Evolutionary conservation across 169 alveolate species (phyloP).

Genomic region (Besnoitia besnoiti): DNA sequence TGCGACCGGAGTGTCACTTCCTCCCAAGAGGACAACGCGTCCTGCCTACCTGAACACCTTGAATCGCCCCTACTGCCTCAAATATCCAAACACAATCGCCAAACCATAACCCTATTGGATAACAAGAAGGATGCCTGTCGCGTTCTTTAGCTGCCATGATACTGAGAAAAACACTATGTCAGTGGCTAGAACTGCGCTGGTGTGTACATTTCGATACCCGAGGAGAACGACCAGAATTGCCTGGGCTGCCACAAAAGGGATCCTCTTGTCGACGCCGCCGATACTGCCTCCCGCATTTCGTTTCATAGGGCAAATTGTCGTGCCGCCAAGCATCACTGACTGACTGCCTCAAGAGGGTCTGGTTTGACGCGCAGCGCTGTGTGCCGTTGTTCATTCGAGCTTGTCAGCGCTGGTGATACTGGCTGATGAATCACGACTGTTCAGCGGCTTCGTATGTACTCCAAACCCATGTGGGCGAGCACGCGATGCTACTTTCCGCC

Average conservation of each 20-base stretch:
- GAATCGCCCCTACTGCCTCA: not conserved
- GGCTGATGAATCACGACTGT: too few relatives aligned
- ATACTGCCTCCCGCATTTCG: too few relatives aligned
- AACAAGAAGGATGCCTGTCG: not conserved
- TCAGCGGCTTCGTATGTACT: too few relatives aligned
- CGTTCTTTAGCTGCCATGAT: not conserved
- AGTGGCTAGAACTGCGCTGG: not conserved
- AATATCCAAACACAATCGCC: not conserved
- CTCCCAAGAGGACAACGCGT: not conserved
- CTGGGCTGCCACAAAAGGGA: constrained; percentile 27
- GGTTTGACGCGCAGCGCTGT: too few relatives aligned
- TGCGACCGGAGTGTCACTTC: not conserved
- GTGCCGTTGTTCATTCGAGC: too few relatives aligned
- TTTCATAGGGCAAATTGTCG: too few relatives aligned
- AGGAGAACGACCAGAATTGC: constrained; percentile 6
- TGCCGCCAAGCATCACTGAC: too few relatives aligned
- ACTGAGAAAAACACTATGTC: not conserved
- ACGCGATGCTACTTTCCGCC: too few relatives aligned
- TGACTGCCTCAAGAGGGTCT: too few relatives aligned
- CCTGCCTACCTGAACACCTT: constrained; percentile 1
- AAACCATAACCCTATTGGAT: not conserved
- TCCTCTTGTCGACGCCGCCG: not conserved
- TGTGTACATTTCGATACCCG: not conserved
- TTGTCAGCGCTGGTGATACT: too few relatives aligned
- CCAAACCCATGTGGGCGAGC: too few relatives aligned